phyloP scores from a whole-genome alignment of 2,329 filamentous ascomycete species.

The Coniochaeta sp. region DNA sequence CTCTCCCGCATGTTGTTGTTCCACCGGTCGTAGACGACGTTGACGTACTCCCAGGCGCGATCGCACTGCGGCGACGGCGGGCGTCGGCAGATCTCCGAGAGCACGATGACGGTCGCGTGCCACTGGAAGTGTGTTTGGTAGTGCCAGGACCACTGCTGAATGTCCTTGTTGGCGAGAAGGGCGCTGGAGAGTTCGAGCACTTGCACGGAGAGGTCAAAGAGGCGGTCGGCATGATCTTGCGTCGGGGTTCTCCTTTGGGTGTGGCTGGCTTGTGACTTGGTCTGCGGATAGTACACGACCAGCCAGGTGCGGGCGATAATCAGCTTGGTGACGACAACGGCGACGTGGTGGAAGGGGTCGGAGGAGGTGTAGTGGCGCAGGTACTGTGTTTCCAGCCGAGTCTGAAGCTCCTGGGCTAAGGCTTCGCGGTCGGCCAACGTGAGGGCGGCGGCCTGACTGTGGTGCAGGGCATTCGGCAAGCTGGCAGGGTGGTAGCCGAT shows the following conservation, averaged over 20 bases:
- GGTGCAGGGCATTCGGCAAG: too few relatives aligned
- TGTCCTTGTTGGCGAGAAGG: conserved; percentile 39
- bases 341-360: conserved; percentile 24
- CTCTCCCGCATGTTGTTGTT: conserved; percentile 30
- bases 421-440: conserved; percentile 24
- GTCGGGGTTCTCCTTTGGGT: conserved; percentile 29
- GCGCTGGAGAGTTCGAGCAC: conserved; percentile 48
- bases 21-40: conserved; percentile 28
- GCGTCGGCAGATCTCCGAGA: conserved; percentile 41
- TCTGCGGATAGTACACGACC: conserved; percentile 67
- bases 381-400: conserved; percentile 33
- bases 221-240: conserved; percentile 21
- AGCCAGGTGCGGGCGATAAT: conserved; percentile 75
- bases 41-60: conserved; percentile 37
- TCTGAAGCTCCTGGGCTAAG: conserved; percentile 38
- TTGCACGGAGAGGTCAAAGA: conserved; percentile 45
- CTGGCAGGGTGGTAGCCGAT: too few relatives aligned
- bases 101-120: conserved; percentile 49
- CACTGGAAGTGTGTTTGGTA: conserved; percentile 54
- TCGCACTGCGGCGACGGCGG: conserved; percentile 39
- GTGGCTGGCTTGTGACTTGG: too few relatives aligned
- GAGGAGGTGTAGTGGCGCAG: conserved; percentile 25
- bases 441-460: conserved; percentile 16
- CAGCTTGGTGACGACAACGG: conserved; percentile 43
- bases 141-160: conserved; percentile 50